Evolutionary conservation across 176 grass and related monocot species (phyloP), one percentile per base, ranked within the genome.

Genomic region (Avena atlantica): DNA sequence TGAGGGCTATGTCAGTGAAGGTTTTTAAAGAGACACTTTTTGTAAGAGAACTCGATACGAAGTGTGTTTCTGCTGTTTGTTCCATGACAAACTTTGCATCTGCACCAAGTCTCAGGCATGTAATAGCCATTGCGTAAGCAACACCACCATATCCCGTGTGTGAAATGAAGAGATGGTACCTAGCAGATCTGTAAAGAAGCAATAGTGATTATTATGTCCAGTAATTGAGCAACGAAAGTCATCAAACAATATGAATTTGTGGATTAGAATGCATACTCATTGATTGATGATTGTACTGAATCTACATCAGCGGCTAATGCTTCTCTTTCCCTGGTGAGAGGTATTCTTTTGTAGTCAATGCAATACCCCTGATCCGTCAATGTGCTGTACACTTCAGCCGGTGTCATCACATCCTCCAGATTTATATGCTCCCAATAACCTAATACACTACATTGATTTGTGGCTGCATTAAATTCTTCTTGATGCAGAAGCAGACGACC

Each of bases 101-200:
- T 87, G 97, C 97, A 73, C 87, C 59, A 20, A 98, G 82, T 72
- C 90, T 57, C 36, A 96, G 80, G 89, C 97, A 98, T 79, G 89
- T 98, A 74, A 98, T 96, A 61, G 92, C 90, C 97, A 94, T 98
- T 44, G 97, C 92, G 90, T 98, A 98, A 78, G 97, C 92, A 91
- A 98, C 94, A 47, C 97, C 90, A 14, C 94, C 92, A 90, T 89
- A 94, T 89, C 97, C 97, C 25, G 87, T 96, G 89, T 96, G 94
- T 84, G 97, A 98, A 86, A 98, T 90, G 87, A 91, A 96, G 37
- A 98, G 92, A 88, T 94, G 91, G 85, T 96, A 96, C 84, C 90
- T 95, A 79, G 87, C 91, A 92, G 78, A 92, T 84, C 97, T 98
- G 88, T 50, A 90, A 63, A 92, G 53, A 86, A 68, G 27, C 82